phyloP scores from a whole-genome alignment of 306 rosid species.

The Cyamopsis tetragonoloba region DNA sequence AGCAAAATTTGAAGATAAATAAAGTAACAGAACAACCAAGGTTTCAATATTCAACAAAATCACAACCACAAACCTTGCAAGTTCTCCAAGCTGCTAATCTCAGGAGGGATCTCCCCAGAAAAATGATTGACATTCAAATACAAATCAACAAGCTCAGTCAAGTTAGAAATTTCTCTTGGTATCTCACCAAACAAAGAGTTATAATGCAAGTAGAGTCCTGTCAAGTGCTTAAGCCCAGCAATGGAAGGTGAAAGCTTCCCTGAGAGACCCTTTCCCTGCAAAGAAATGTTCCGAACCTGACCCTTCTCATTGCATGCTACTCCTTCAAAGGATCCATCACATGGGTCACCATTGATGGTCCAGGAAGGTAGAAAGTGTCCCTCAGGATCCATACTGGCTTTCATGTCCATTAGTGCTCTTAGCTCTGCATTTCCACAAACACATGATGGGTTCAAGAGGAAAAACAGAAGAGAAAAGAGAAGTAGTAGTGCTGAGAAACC shows the following conservation, averaged over 20 bases:
- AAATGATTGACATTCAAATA: constrained; percentile 72
- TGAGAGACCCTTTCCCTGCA: constrained; percentile 69
- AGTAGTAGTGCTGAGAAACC: constrained; percentile 13
- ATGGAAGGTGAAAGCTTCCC: constrained; percentile 72
- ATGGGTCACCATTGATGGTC: constrained; percentile 49
- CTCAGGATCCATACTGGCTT: constrained; percentile 59
- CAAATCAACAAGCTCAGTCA: constrained; percentile 59
- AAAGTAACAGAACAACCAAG: background rate
- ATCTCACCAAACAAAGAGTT: constrained; percentile 63
- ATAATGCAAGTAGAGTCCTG: constrained; percentile 77
- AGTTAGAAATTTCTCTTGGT: constrained; percentile 54
- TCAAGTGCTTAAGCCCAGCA: constrained; percentile 56
- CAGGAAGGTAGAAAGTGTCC: constrained; percentile 51
- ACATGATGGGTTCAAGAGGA: constrained; percentile 34
- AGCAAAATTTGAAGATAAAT: background rate
- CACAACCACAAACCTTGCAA: constrained; percentile 50
- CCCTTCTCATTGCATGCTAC: constrained; percentile 64
- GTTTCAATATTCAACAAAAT: background rate
- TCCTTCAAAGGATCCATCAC: constrained; percentile 60
- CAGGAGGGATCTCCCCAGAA: constrained; percentile 61
- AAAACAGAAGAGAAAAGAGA: constrained; percentile 30
- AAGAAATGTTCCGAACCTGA: constrained; percentile 57
- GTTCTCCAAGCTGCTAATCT: constrained; percentile 47
- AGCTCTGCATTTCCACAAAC: constrained; percentile 52
- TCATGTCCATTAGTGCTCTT: constrained; percentile 57